Base-by-base conservation (phyloP, 352 stramenopile genomes). In the Phytophthora niederhauseri region DNA sequence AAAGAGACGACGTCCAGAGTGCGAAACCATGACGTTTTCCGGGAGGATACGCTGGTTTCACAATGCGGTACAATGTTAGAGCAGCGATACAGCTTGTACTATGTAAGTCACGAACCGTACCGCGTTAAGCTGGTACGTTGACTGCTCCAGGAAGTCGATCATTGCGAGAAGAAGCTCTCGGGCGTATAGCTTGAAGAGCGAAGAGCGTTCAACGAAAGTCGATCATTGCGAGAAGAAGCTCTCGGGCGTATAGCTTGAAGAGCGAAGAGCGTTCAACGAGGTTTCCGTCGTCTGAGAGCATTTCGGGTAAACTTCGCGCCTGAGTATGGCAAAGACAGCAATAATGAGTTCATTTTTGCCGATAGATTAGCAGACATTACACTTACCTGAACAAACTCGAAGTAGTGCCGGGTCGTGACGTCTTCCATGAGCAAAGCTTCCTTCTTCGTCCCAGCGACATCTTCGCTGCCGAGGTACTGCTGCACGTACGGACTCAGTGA, bases 11-110 rank as follows among this genome's bases (percentile, higher is more conserved):
- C 66, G 66, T 7, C 66, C 66, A 6, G 61, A 68, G 50, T 73
- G 61, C 11, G 66, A 73, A 38, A 73, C 56, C 66, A 73, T 65
- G 19, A 73, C 66, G 17, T 70, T 52, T 15, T 66, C 61, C 30
- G 65, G 51, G 15, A 57, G 11, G 15, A 72, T 24, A n/a, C 52
- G 58, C 65, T 72, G 56, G 17, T 52, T 22, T 34, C 30, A 64
- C 15, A 64, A 22, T 52, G 19, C 2, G 28, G 19, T 56, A 19
- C 26, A 43, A 19, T 34, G 8, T 22, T 57, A 56, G 4, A 48
- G 6, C 8, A 48, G 17, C 36, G 15, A 48, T 48, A 22, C 41
- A 11, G 41, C 15, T 48, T 17, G 4, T n/a, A 43, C n/a, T 17
- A 6, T 43, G 3, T 43, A n/a, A 30, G 17, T 48, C 17, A 22